phyloP scores from a whole-genome alignment of 164 flowering plant genomes.

The Brasenia schreberi region DNA sequence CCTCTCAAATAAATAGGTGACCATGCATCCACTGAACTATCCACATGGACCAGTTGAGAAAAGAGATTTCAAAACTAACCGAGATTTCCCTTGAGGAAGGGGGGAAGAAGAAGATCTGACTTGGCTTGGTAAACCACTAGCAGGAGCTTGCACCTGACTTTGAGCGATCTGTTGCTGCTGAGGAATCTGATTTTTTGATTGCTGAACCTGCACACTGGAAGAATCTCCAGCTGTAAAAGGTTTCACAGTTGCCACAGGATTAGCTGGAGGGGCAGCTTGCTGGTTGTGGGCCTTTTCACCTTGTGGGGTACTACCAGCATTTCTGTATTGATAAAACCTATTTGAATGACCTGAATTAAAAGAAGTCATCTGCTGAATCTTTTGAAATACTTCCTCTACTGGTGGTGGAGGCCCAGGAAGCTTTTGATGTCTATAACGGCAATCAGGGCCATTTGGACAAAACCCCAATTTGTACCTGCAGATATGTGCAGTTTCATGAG shows the following conservation, averaged over 20 bases:
- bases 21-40: background rate
- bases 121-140: slow-evolving; percentile 52
- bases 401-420: slow-evolving; percentile 96
- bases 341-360: slow-evolving; percentile 51
- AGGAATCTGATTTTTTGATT: slow-evolving; percentile 32
- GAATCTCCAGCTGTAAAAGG: slow-evolving; percentile 35
- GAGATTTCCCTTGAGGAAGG: slow-evolving; percentile 89
- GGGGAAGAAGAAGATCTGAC: slow-evolving; percentile 40
- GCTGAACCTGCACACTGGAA: slow-evolving; percentile 33
- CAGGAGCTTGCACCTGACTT: slow-evolving; percentile 35
- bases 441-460: slow-evolving; percentile 99
- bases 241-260: slow-evolving; percentile 39
- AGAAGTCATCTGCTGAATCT: slow-evolving; percentile 74
- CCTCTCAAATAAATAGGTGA: background rate
- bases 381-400: slow-evolving; percentile 92
- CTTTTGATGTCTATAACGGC: slow-evolving; percentile 97
- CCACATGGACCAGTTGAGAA: background rate
- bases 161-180: slow-evolving; percentile 21
- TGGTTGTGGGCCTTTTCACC: slow-evolving; percentile 46
- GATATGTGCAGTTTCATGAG: background rate
- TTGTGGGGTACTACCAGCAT: slow-evolving; percentile 40
- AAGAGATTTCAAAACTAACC: slow-evolving; percentile 47
- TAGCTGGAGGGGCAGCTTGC: slow-evolving; percentile 31
- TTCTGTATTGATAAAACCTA: slow-evolving; percentile 60
- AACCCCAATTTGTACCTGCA: slow-evolving; percentile 98